phyloP scores from a whole-genome alignment of 306 rosid genomes.

The Oxytropis ochrocephala region DNA sequence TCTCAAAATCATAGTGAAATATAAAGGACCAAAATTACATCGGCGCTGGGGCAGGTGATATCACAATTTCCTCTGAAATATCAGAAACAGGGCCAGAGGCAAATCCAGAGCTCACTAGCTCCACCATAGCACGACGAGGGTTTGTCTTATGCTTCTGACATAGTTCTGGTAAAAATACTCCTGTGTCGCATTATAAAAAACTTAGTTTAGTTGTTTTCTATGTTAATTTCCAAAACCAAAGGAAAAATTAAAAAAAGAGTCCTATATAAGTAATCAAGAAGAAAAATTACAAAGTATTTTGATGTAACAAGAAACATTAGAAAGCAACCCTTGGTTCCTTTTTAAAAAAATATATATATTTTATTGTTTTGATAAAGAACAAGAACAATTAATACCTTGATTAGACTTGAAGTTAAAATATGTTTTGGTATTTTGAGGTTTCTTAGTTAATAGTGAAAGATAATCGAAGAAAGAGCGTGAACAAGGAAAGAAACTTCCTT shows the following conservation, averaged over 20 bases:
- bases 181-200: constrained; percentile 23
- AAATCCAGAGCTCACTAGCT: constrained; percentile 51
- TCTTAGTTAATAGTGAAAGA: constrained; percentile 4
- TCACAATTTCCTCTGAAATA: constrained; percentile 1
- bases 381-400: constrained; percentile 19
- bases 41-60: constrained; percentile 21
- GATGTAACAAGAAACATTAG: no score
- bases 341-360: not conserved
- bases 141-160: constrained; percentile 45
- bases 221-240: not conserved
- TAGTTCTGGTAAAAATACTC: constrained; percentile 62
- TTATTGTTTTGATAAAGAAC: not conserved
- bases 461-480: not conserved
- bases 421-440: not conserved
- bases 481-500: not conserved
- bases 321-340: not conserved
- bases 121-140: constrained; percentile 66
- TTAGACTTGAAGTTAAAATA: constrained; percentile 17
- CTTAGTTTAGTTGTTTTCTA: not conserved
- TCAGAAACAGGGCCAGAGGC: constrained; percentile 36
- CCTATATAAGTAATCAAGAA: not conserved
- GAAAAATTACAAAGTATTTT: not conserved
- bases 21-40: not conserved
- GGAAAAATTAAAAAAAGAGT: not conserved
- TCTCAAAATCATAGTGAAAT: not conserved